phyloP scores from a whole-genome alignment of 73 alveolate genomes.

The Tetrahymena borealis region DNA sequence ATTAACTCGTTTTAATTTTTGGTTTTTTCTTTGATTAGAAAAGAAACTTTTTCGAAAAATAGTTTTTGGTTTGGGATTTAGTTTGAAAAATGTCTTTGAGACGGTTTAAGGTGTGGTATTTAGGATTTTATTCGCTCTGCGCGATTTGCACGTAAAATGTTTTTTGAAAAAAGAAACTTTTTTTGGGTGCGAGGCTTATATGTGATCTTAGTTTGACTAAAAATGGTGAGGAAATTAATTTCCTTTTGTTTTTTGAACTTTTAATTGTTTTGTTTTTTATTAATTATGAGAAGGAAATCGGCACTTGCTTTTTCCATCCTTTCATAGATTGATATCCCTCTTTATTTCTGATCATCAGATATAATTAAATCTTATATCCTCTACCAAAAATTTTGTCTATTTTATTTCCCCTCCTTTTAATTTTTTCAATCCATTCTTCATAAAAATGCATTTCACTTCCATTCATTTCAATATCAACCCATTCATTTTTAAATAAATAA shows the following conservation, averaged over 20 bases:
- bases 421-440: neutral
- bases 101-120: neutral
- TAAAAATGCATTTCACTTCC: neutral
- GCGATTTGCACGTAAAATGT: neutral
- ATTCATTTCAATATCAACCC: neutral
- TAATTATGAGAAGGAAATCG: neutral
- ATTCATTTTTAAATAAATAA: too few species aligned
- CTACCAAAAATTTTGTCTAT: neutral
- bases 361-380: neutral
- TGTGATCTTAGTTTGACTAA: neutral
- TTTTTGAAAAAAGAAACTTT: neutral
- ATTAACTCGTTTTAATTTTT: neutral
- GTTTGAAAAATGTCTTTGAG: neutral
- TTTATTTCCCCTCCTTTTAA: neutral
- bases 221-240: neutral
- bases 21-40: neutral
- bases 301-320: neutral
- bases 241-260: neutral
- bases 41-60: neutral
- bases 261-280: neutral
- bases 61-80: neutral
- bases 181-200: neutral
- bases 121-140: neutral
- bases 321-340: neutral
- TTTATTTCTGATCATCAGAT: constrained; percentile 1